A percentile compares a stretch with the other conserved stretches of the same genome.
Evolutionary conservation across 352 stramenopile species (phyloP).

Genomic region (Thalassiosira hispida): DNA sequence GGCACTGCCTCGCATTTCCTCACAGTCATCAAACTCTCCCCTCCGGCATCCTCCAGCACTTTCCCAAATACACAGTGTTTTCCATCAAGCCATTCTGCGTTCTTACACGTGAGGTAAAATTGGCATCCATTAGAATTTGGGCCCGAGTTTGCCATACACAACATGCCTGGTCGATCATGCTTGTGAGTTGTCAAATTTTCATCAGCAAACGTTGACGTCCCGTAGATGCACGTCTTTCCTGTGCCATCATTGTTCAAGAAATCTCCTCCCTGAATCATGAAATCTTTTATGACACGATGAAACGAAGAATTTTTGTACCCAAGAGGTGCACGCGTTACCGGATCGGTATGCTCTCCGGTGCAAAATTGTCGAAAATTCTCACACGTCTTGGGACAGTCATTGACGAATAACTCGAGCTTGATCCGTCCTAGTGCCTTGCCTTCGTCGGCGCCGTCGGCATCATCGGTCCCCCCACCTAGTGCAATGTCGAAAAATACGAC

Average conservation of each 20-base stretch:
- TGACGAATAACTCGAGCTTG: conserved; percentile 94
- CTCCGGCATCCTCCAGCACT: conserved; percentile 71
- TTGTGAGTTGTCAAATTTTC: conserved; percentile 87
- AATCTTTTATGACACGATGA: conserved; percentile 96
- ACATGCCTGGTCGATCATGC: conserved; percentile 87
- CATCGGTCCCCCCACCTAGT: conserved; percentile 74
- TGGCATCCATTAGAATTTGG: conserved; percentile 89
- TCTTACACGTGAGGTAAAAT: conserved; percentile 94
- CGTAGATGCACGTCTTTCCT: conserved; percentile 91
- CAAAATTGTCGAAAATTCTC: conserved; percentile 98
- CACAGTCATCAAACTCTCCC: conserved; percentile 79
- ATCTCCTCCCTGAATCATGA: conserved; percentile 97
- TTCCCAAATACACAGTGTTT: conserved; percentile 98
- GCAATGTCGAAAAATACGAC: conserved; percentile 96
- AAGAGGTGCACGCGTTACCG: conserved; percentile 71
- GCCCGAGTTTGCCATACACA: conserved; percentile 92
- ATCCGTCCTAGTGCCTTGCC: conserved; percentile 89
- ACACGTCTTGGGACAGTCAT: conserved; percentile 95
- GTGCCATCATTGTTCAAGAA: conserved; percentile 95
- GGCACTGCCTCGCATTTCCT: conserved; percentile 81
- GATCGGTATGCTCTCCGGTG: conserved; percentile 92
- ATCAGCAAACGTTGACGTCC: conserved; percentile 92
- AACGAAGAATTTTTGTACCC: conserved; percentile 97
- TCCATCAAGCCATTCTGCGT: conserved; percentile 93
- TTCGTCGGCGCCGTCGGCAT: conserved; percentile 66